phyloP scores from a whole-genome alignment of 1,284 basidiomycete species.

The Ustilago nuda region DNA sequence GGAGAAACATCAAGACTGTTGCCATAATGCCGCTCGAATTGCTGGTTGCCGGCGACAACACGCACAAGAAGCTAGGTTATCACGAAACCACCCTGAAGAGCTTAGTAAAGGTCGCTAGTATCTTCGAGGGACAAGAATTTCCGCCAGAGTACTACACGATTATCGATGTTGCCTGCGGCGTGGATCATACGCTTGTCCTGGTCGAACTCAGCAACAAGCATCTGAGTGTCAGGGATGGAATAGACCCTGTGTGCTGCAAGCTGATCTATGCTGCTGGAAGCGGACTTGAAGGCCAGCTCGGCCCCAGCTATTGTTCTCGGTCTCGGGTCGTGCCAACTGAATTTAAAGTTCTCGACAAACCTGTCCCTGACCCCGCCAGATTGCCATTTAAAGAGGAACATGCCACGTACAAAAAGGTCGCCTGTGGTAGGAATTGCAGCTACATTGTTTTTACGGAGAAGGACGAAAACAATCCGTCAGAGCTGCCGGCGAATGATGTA shows the following conservation, averaged over 20 bases:
- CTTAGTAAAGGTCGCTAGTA: slow-evolving; percentile 20
- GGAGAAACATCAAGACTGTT: neutral
- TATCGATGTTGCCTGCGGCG: slow-evolving; percentile 32
- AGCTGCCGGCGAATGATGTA: slow-evolving; percentile 9
- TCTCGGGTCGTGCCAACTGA: neutral
- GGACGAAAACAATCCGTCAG: too few species aligned
- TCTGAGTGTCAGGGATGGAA: too few species aligned
- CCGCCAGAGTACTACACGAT: slow-evolving; percentile 23
- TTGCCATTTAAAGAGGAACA: neutral
- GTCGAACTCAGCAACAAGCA: neutral
- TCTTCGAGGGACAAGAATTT: slow-evolving; percentile 5
- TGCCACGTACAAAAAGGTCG: slow-evolving; percentile 14
- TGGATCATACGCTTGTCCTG: slow-evolving; percentile 46
- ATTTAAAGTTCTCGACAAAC: neutral
- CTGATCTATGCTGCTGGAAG: slow-evolving; percentile 36
- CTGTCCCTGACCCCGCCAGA: neutral
- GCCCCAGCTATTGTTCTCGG: slow-evolving; percentile 2
- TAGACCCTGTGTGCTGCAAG: neutral
- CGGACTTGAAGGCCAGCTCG: slow-evolving; percentile 36
- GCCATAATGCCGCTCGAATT: slow-evolving; percentile 20
- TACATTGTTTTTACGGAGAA: slow-evolving; percentile 27
- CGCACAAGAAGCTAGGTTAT: slow-evolving; percentile 34
- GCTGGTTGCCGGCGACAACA: slow-evolving; percentile 50
- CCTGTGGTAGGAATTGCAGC: slow-evolving; percentile 50
- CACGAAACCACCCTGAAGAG: slow-evolving; percentile 31